A percentile compares a stretch with the other conserved stretches of the same genome.
phyloP scores from a whole-genome alignment of 2,329 filamentous ascomycete genomes.

The Rutstroemia sp. region DNA sequence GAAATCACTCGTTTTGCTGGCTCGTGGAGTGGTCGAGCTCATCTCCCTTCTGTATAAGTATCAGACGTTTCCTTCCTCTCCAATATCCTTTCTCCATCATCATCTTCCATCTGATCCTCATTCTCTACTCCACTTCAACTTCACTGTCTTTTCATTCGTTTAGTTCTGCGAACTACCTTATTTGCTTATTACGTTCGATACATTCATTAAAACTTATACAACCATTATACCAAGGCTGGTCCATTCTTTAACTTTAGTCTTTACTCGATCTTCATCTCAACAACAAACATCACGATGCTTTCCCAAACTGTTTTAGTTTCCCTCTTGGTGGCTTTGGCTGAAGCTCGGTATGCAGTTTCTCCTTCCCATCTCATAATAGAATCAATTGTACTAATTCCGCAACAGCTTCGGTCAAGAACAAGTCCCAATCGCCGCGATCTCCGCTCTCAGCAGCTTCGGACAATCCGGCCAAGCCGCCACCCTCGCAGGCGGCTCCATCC shows the following conservation, averaged over 20 bases:
- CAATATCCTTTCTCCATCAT: background rate
- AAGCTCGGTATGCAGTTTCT: conserved; percentile 24
- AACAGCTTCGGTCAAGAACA: conserved; percentile 56
- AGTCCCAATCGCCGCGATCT: conserved; percentile 44
- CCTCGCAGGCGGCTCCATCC: conserved; percentile 53
- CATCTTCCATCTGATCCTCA: background rate
- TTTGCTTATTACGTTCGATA: conserved; percentile 7
- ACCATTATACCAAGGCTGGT: conserved; percentile 20
- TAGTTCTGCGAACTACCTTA: conserved; percentile 27
- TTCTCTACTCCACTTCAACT: conserved; percentile 5
- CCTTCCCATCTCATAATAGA: background rate
- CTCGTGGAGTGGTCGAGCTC: background rate
- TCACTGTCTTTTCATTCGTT: conserved; percentile 18
- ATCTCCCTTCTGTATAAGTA: background rate
- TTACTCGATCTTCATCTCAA: background rate
- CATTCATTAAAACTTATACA: conserved; percentile 22
- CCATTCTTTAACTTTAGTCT: conserved; percentile 16
- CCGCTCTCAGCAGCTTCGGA: conserved; percentile 46
- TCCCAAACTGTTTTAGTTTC: conserved; percentile 21
- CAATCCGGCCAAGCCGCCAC: conserved; percentile 53
- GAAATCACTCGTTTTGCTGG: background rate
- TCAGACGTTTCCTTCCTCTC: background rate
- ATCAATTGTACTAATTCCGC: conserved; percentile 2
- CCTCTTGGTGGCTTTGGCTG: conserved; percentile 20
- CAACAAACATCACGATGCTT: conserved; percentile 18